phyloP scores from a whole-genome alignment of 768 basidiomycete species.

The Boletus rufocinnamomeus region DNA sequence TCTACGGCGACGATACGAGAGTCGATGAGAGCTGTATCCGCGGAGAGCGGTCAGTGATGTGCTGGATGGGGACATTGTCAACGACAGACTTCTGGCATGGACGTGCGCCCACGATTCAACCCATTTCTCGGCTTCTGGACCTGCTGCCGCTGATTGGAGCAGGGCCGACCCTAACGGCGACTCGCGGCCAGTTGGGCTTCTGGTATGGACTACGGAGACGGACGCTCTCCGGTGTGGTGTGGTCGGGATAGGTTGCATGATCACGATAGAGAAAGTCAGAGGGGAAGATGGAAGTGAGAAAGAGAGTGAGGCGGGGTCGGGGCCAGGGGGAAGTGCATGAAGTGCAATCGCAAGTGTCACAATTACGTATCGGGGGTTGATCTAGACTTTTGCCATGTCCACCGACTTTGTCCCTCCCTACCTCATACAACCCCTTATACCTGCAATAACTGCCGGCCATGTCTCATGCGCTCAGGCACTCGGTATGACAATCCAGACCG shows the following conservation, averaged over 20 bases:
- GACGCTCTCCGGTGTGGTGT: conserved; percentile 24
- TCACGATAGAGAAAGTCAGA: conserved; percentile 1
- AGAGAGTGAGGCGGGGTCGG: conserved; percentile 11
- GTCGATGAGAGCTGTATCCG: conserved; percentile 63
- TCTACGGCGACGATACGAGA: conserved; percentile 64
- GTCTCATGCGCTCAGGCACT: conserved; percentile 55
- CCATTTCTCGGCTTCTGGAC: conserved; percentile 52
- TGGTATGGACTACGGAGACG: conserved; percentile 16
- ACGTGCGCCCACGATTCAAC: conserved; percentile 56
- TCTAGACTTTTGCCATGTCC: conserved; percentile 17
- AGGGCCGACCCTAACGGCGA: conserved; percentile 16
- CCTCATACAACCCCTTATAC: conserved; percentile 51
- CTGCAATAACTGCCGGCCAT: conserved; percentile 31
- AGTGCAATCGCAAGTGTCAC: conserved; percentile 2
- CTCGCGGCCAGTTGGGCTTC: conserved; percentile 18
- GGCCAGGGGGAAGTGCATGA: conserved; percentile 18
- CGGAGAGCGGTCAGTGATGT: background rate
- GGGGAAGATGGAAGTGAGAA: background rate
- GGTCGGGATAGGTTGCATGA: conserved; percentile 19
- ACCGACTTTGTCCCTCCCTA: conserved; percentile 58
- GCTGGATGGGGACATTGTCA: background rate
- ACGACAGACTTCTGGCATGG: conserved; percentile 54
- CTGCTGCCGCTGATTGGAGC: conserved; percentile 12
- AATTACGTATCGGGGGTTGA: conserved; percentile 20
- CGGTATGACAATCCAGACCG: conserved; percentile 37